Evolutionary conservation across 495 filamentous ascomycete species (phyloP).

Genomic region (Parmelia sp.): DNA sequence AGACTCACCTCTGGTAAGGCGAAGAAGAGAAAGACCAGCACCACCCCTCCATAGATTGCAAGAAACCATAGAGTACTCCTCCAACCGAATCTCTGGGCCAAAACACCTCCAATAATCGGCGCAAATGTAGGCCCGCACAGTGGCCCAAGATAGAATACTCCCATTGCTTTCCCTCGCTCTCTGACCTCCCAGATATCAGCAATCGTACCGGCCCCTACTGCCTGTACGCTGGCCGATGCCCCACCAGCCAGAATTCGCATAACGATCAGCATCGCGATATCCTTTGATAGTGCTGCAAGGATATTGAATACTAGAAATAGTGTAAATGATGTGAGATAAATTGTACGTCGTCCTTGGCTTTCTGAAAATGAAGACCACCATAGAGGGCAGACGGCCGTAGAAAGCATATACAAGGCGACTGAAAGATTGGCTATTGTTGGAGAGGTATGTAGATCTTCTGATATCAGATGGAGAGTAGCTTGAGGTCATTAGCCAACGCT

Average conservation of each 20-base stretch:
- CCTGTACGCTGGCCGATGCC: conserved; percentile 80
- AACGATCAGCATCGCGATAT: conserved; percentile 78
- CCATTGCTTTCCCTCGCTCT: conserved; percentile 84
- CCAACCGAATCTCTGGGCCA: conserved; percentile 71
- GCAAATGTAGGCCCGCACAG: conserved; percentile 78
- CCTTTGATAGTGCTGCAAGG: conserved; percentile 64
- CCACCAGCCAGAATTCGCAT: conserved; percentile 79
- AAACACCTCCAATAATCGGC: conserved; percentile 78
- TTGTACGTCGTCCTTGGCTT: conserved; percentile 69
- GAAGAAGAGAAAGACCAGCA: conserved; percentile 57
- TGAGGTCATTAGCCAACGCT: background rate
- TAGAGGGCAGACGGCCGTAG: too few species aligned
- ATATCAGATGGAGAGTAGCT: conserved; percentile 69
- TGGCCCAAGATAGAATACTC: conserved; percentile 85
- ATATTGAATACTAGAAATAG: conserved; percentile 75
- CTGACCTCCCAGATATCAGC: conserved; percentile 82
- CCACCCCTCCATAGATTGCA: conserved; percentile 63
- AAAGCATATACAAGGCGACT: conserved; percentile 82
- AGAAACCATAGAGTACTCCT: conserved; percentile 84
- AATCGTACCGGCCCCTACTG: conserved; percentile 84
- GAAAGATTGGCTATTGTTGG: conserved; percentile 71
- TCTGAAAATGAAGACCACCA: conserved; percentile 96
- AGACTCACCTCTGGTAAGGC: conserved; percentile 57
- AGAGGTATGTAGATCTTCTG: conserved; percentile 56
- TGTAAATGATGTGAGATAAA: conserved; percentile 76